Evolutionary conservation across 306 rosid genomes (phyloP), one percentile per base, ranked within the genome.

Genomic region (Hippophae rhamnoides): DNA sequence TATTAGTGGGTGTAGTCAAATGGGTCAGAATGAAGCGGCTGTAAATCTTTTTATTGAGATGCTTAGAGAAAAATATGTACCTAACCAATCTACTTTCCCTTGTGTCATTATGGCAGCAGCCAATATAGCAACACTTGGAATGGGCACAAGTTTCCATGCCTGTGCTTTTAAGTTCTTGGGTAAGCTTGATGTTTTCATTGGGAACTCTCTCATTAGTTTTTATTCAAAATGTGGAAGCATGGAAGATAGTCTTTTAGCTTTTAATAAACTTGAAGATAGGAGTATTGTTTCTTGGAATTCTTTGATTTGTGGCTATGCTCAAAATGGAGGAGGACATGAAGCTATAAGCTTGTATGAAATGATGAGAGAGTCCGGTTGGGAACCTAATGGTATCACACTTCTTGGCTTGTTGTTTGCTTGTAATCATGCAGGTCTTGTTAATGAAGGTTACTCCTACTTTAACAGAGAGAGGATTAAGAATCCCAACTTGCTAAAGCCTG

Each of bases 161-260:
- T 82, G 80, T 68, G 94, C 87, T 7, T 64, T 90, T 61, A 90
- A 90, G 81, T 77, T 79, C 79, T 77, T 87, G 73, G 90, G 89
- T 38, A 70, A 79, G 74, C 74, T 83, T 47, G 69, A 84, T 65
- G 77, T 46, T n/a, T 90, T 90, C 66, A 84, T 82, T 43, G 70
- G 78, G 55, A 90, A 85, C 67, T 87, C 89, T 7, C 81, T 87
- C n/a, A 79, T 85, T 45, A 90, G 98, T 57, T 85, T 85, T 27
- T 90, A 87, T 68, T 89, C 98, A 38, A 90, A 90, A 61, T 90
- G 96, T 69, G 98, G 96, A 64, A 79, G 71, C 81, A 85, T 87
- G 86, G 96, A 87, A 64, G 95, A 83, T 46, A 74, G 94, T 61
- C 69, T 83, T 44, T 61, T 79, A 72, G 72, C 81, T 64, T 87